Conservation (phyloP, 2,329 filamentous ascomycete species). For the Trichoderma arundinaceum region DNA sequence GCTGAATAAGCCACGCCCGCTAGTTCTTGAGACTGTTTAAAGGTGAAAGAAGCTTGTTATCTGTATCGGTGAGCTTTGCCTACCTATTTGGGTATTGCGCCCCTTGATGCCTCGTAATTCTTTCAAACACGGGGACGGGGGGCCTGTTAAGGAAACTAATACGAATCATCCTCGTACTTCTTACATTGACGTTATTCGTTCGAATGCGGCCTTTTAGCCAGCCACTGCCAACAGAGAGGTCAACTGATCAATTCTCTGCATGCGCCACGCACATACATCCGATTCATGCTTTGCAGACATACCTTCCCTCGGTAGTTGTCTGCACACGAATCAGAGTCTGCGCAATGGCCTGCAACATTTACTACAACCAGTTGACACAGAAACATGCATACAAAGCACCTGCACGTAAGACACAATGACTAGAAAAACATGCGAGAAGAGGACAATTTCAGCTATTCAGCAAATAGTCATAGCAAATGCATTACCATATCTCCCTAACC, state of each 20-base stretch:
- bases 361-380: too few relatives aligned
- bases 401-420: not conserved
- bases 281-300: too few relatives aligned
- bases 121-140: not conserved
- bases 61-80: not conserved
- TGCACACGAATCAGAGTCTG: too few relatives aligned
- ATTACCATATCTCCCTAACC: slow-evolving; percentile 39
- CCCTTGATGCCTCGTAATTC: not conserved
- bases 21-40: not conserved
- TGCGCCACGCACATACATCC: too few relatives aligned
- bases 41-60: not conserved
- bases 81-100: too few relatives aligned
- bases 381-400: too few relatives aligned
- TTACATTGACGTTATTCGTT: not conserved
- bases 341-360: too few relatives aligned
- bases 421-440: not conserved
- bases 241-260: too few relatives aligned
- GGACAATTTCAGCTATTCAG: slow-evolving; percentile 27
- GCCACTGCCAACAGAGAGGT: not conserved
- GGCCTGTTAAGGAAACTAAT: too few relatives aligned
- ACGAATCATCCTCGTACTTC: too few relatives aligned
- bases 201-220: not conserved
- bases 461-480: slow-evolving; percentile 31
- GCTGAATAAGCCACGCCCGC: not conserved
- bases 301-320: too few relatives aligned